Base-by-base conservation (phyloP, 1,284 basidiomycete species). In the Ustilago xerochloae region DNA sequence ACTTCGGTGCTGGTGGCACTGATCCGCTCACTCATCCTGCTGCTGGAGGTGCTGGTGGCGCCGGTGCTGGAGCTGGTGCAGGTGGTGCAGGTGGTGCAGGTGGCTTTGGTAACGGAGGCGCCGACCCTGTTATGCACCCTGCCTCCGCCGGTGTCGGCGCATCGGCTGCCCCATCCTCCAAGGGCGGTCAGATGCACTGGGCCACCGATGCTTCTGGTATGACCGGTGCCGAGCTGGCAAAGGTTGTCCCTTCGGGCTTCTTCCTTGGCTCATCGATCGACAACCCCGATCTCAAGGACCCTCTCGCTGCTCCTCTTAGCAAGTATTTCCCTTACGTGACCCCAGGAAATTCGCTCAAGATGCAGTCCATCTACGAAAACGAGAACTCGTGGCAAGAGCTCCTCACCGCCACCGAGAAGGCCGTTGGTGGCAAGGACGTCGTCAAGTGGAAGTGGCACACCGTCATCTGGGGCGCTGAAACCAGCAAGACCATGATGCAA, bases 401-500 rank as follows among this genome's bases (percentile, higher is more conserved):
- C 12, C 59, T 47, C 32, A 46, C 47, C 22, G 70, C 41, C 29
- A 32, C 63, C 26, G 59, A 54, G 22, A 54, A 61, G 32, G 61
- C 26, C 20, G 61, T 32, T 20, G 41, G n/a, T n/a, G n/a, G 51
- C 41, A 54, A n/a, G 7, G 35, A 15, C 30, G 26, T 30, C 8
- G 6, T 64, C 57, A 55, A 56, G 24, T 63, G 48, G 52, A 73
- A 73, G 51, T 73, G 57, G 22, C 70, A 73, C 61, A 73, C 60
- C 12, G 12, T 73, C 35, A 58, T 73, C 48, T 73, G 70, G 70
- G 70, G 64, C 24, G 51, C 60, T n/a, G 39, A 73, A 33, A 48
- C 41, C 13, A 73, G 57, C 50, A 18, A 57, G 16, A 54, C 29
- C 32, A 60, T 73, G 60, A 73, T 73, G 70, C 52, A 60, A 28